These are phyloP conservation scores for Amylostereum areolatum DNA, from an alignment of 1,284 basidiomycete genomes.

Conservation along the genomic window DNA sequence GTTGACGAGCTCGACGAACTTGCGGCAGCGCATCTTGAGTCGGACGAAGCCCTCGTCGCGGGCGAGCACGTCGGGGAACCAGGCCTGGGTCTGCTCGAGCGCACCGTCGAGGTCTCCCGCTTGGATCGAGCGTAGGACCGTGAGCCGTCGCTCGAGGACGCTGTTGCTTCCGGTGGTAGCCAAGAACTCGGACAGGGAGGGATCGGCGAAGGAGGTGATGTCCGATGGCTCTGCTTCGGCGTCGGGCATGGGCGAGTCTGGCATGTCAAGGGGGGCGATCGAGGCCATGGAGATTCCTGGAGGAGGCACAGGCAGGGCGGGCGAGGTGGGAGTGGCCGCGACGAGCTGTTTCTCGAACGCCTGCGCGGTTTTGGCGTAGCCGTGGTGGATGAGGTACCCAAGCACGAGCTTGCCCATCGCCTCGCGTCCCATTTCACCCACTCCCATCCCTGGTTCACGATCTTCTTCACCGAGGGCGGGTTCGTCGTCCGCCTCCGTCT, in stretches of 20 bases:
- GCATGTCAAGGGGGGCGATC: too few relatives aligned
- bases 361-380: slow-evolving; percentile 63
- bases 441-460: too few relatives aligned
- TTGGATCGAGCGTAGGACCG: slow-evolving; percentile 61
- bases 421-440: slow-evolving; percentile 15
- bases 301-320: slow-evolving; percentile 11
- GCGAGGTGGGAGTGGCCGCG: slow-evolving; percentile 1
- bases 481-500: too few relatives aligned
- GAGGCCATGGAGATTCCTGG: background rate
- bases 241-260: slow-evolving; percentile 3
- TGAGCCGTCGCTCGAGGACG: slow-evolving; percentile 40
- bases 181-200: too few relatives aligned
- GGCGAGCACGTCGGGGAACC: slow-evolving; percentile 61
- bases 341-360: slow-evolving; percentile 52
- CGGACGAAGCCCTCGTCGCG: slow-evolving; percentile 60
- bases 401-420: slow-evolving; percentile 65
- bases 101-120: slow-evolving; percentile 69
- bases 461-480: too few relatives aligned
- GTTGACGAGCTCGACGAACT: slow-evolving; percentile 67
- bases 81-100: slow-evolving; percentile 44
- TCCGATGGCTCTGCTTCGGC: background rate
- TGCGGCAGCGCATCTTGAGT: slow-evolving; percentile 74
- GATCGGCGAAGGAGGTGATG: too few relatives aligned
- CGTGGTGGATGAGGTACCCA: slow-evolving; percentile 76
- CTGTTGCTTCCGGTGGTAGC: slow-evolving; percentile 2